Conservation (phyloP, 108 stramenopile species). For the Fragilaria crotonensis region DNA sequence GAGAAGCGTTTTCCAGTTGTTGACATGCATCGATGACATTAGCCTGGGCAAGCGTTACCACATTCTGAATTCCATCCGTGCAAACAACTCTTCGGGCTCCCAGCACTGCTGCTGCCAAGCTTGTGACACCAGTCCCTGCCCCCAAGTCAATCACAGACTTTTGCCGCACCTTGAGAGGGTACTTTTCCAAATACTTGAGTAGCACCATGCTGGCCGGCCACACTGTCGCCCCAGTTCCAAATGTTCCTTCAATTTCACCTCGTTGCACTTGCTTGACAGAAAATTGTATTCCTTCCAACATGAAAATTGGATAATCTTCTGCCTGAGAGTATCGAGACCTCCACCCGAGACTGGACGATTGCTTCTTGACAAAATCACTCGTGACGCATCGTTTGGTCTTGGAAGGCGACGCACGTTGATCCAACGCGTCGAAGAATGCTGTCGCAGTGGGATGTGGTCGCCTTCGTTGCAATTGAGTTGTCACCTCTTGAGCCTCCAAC, state of each 20-base stretch:
- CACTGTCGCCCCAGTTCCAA: conserved; percentile 87
- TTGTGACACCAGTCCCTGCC: conserved; percentile 71
- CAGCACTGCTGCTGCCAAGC: conserved; percentile 66
- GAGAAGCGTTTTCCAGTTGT: conserved; percentile 6
- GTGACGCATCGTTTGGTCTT: background rate
- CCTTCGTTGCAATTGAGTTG: too few relatives aligned
- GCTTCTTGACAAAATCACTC: conserved; percentile 19
- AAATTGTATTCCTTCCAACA: conserved; percentile 17
- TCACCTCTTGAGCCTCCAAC: too few relatives aligned
- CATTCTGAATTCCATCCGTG: conserved; percentile 70
- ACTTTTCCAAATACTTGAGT: conserved; percentile 67
- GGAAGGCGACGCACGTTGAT: conserved; percentile 4
- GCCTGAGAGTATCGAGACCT: conserved; percentile 64
- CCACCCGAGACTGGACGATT: conserved; percentile 48
- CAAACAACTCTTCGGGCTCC: conserved; percentile 61
- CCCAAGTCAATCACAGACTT: conserved; percentile 70
- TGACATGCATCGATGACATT: conserved; percentile 39
- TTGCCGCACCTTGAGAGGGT: conserved; percentile 21
- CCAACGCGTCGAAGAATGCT: conserved; percentile 60
- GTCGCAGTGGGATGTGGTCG: conserved; percentile 37
- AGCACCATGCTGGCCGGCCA: conserved; percentile 87
- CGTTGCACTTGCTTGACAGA: conserved; percentile 62
- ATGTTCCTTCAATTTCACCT: conserved; percentile 78
- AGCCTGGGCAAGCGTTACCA: conserved; percentile 54
- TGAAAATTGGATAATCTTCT: conserved; percentile 41